Base-by-base conservation (phyloP, 169 alveolate genomes). In the Perkinsus olseni region DNA sequence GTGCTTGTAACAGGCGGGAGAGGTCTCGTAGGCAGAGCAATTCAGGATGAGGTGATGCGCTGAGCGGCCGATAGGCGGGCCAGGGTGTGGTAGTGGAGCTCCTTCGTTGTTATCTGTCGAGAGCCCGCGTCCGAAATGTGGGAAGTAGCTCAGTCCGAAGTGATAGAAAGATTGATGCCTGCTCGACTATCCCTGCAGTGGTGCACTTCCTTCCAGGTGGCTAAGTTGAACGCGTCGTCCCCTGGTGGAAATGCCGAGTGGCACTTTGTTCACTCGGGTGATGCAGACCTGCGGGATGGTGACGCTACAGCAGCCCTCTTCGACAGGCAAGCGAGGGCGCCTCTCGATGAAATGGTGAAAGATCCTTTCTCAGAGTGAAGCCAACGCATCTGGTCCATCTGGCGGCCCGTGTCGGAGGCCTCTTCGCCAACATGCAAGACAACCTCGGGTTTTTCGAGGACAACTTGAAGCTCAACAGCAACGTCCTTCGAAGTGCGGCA, bases 381-480 rank as follows among this genome's bases (percentile, higher is more conserved):
- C 96, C 96, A 6, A 93, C 74, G 10, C 95, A 95, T 38, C n/a
- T 93, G 51, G 91, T 95, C 36, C 96, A 95, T 45, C 92, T 95
- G 40, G 96, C 96, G 17, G 96, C 96, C 40, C 74, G 93, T 31
- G 96, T 95, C 38, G 96, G 96, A 39, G 96, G 96, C 13, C 95
- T 95, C 36, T 95, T 93, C 92, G 95, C 94, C 21, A 95, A 95
- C 90, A 95, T 94, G 96, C 39, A 36, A n/a, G 92, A 95, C 92
- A 94, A 95, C 50, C 82, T 93, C 45, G 94, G 91, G 38, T 95
- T 95, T 39, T 93, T 95, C 51, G 92, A 93, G 38, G 95, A 95
- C 31, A 95, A 95, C 40, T 36, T 94, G 92, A 74, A 92, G 91
- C 93, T 95, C 39, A 95, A 93, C 82, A 92, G 93, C 31, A 93